These are phyloP conservation scores for Wickerhamomyces alni DNA, from an alignment of 805 yeast genomes.

Conservation along the genomic window DNA sequence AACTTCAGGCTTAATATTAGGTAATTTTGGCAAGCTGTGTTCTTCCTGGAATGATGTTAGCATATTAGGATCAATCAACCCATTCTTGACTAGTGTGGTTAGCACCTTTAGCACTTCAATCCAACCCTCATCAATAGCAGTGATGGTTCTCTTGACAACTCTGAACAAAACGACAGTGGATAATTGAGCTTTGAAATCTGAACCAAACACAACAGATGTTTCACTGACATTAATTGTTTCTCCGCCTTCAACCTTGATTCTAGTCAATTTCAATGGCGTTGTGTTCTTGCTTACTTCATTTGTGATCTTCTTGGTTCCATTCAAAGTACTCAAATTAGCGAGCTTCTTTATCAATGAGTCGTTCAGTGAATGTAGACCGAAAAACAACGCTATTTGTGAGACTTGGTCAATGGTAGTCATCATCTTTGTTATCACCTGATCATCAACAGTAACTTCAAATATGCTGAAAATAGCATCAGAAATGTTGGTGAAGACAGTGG, in stretches of 20 bases:
- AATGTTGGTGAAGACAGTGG: constrained; percentile 54
- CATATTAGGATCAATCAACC: constrained; percentile 60
- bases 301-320: constrained; percentile 24
- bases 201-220: constrained; percentile 76
- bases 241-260: constrained; percentile 22
- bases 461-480: constrained; percentile 68
- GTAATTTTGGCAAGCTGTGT: constrained; percentile 45
- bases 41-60: constrained; percentile 60
- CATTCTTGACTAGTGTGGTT: constrained; percentile 62
- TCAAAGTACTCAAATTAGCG: constrained; percentile 62
- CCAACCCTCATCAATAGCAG: constrained; percentile 48
- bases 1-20: constrained; percentile 60
- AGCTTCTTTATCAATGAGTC: constrained; percentile 65
- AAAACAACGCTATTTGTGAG: constrained; percentile 67
- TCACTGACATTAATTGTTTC: constrained; percentile 66
- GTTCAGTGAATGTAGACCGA: constrained; percentile 46
- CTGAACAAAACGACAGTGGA: constrained; percentile 83
- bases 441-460: constrained; percentile 86
- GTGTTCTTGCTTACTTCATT: too few relatives aligned
- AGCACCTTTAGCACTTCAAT: constrained; percentile 49
- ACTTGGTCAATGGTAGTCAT: constrained; percentile 85
- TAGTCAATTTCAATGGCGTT: constrained; percentile 15
- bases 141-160: constrained; percentile 54
- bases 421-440: constrained; percentile 79
- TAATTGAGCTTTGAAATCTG: constrained; percentile 86